Conservation (phyloP, 345 rosid species). For the Gossypium turneri region DNA sequence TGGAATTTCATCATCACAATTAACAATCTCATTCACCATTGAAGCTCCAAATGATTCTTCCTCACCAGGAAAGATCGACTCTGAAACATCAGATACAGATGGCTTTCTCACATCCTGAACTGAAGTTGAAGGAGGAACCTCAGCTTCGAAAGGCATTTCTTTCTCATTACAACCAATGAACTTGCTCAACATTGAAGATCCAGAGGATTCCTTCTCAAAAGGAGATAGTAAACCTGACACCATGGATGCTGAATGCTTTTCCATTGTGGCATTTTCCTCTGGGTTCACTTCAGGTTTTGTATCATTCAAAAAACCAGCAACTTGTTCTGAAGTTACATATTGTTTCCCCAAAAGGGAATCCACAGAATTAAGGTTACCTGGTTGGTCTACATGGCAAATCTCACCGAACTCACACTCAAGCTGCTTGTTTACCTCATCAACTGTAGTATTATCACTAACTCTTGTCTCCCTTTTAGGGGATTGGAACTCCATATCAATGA, state of each 20-base stretch:
- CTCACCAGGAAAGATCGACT: neutral
- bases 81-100: constrained; percentile 2
- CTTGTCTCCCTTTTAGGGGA: neutral
- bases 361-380: neutral
- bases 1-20: constrained; percentile 13
- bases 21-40: constrained; percentile 14
- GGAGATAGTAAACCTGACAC: constrained; percentile 18
- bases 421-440: constrained; percentile 9
- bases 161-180: constrained; percentile 10
- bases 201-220: constrained; percentile 19
- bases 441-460: neutral
- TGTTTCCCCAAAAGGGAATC: constrained; percentile 19
- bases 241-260: constrained; percentile 19
- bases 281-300: constrained; percentile 13
- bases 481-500: constrained; percentile 13
- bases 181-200: constrained; percentile 9
- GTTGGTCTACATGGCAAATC: constrained; percentile 13
- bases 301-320: constrained; percentile 15
- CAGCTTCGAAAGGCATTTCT: constrained; percentile 7
- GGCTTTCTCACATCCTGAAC: constrained; percentile 12
- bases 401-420: constrained; percentile 7
- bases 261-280: constrained; percentile 29
- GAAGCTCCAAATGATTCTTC: constrained; percentile 13
- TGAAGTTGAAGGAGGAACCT: constrained; percentile 21
- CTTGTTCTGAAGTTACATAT: constrained; percentile 11